Evolutionary conservation across 2,329 filamentous ascomycete genomes (phyloP).

Genomic region (Neofusicoccum umdonicola): DNA sequence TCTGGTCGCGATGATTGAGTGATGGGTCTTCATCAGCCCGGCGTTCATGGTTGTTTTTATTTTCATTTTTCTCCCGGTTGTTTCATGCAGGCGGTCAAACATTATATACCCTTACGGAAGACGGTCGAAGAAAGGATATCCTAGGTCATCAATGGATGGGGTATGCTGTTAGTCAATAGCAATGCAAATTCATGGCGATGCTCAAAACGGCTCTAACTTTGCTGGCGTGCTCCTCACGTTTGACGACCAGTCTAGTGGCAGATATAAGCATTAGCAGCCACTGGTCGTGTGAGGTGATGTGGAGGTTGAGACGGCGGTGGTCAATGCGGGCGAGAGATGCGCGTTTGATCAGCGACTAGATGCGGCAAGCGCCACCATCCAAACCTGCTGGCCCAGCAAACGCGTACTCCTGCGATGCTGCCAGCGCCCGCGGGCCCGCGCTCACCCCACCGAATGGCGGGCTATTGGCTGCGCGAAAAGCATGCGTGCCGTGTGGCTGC

Average conservation of each 20-base stretch:
- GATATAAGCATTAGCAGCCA: background rate
- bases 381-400: background rate
- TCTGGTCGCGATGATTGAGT: constrained; percentile 64
- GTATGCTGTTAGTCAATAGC: background rate
- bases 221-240: background rate
- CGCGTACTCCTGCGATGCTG: background rate
- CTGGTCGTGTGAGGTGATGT: background rate
- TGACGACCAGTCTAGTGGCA: too few species aligned
- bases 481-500: background rate
- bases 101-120: background rate
- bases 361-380: background rate
- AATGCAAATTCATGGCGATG: background rate
- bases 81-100: background rate
- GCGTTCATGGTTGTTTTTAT: background rate
- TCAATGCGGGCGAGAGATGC: constrained; percentile 1
- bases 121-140: background rate
- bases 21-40: background rate
- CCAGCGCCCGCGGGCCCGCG: background rate
- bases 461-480: background rate
- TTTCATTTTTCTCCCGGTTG: background rate
- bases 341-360: constrained; percentile 9
- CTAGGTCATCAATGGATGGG: background rate
- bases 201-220: background rate
- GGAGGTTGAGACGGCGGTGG: constrained; percentile 5
- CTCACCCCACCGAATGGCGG: background rate